These are phyloP conservation scores for Acer campestre DNA, from an alignment of 345 rosid species.

Conservation along the genomic window DNA sequence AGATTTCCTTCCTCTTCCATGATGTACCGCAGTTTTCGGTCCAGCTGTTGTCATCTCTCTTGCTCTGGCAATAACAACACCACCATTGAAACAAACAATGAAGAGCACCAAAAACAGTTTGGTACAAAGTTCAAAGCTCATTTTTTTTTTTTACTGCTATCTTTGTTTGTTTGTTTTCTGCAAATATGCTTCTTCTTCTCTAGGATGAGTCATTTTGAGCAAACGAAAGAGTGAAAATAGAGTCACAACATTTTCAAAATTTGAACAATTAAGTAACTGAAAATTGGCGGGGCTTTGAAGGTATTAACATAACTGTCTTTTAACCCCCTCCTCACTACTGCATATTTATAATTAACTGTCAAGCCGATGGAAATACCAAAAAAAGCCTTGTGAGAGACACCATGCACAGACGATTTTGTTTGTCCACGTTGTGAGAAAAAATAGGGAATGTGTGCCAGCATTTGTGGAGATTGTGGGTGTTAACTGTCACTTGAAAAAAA, in stretches of 20 bases:
- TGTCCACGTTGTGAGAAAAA: neutral
- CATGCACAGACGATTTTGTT: too few relatives aligned
- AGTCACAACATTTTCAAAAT: neutral
- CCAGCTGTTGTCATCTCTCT: neutral
- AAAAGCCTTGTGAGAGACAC: too few relatives aligned
- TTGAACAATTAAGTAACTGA: neutral
- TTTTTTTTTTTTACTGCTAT: neutral
- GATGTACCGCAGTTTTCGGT: neutral
- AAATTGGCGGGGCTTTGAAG: conserved; percentile 5
- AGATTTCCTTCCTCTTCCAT: conserved; percentile 19
- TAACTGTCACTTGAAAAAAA: neutral
- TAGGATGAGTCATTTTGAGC: neutral
- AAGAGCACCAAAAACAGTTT: conserved; percentile 14
- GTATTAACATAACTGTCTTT: conserved; percentile 16
- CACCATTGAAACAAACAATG: conserved; percentile 18
- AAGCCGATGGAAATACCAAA: too few relatives aligned
- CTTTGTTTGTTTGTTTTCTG: neutral
- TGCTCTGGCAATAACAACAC: neutral
- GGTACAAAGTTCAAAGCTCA: conserved; percentile 1
- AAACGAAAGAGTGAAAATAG: neutral
- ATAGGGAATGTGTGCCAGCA: neutral
- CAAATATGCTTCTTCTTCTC: neutral
- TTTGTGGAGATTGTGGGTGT: neutral
- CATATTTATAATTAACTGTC: too few relatives aligned
- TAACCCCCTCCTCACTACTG: conserved; percentile 22